A percentile compares a stretch with the other conserved stretches of the same genome.
These are phyloP conservation scores for Epichloe brachyelytri DNA, from an alignment of 2,329 filamentous ascomycete genomes.

Conservation along the genomic window DNA sequence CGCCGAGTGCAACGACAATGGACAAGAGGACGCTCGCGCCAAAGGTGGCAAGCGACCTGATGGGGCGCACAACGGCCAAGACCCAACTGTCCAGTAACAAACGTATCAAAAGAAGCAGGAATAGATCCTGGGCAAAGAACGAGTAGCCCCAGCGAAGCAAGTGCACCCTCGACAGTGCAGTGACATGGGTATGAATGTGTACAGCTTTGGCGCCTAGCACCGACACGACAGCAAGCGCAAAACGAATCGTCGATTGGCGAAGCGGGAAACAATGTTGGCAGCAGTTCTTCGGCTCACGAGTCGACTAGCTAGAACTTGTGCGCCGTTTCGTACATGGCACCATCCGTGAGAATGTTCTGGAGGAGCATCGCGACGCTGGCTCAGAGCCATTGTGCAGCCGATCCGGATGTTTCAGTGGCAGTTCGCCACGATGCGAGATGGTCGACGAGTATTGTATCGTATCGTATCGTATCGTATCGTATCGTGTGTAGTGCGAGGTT, in stretches of 20 bases:
- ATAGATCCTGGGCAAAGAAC: slow-evolving; percentile 20
- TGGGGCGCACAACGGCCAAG: slow-evolving; percentile 1
- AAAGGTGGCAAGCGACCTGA: slow-evolving; percentile 5
- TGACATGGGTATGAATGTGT: slow-evolving; percentile 18
- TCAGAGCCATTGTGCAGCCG: not conserved
- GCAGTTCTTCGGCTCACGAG: not conserved
- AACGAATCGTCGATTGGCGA: slow-evolving; percentile 17
- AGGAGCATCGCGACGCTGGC: not conserved
- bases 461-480: not conserved
- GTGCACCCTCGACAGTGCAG: slow-evolving; percentile 14
- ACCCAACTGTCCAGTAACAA: slow-evolving; percentile 16
- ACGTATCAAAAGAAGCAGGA: slow-evolving; percentile 17
- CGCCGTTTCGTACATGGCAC: not conserved
- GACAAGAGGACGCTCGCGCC: slow-evolving; percentile 8
- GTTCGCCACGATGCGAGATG: not conserved
- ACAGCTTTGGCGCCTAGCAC: slow-evolving; percentile 16
- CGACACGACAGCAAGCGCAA: slow-evolving; percentile 15
- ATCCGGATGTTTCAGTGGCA: not conserved
- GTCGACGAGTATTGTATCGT: not conserved
- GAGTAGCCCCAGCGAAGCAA: slow-evolving; percentile 19
- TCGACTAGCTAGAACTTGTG: not conserved
- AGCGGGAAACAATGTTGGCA: slow-evolving; percentile 3
- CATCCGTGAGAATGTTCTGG: not conserved
- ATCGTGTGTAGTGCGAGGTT: not conserved
- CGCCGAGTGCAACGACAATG: slow-evolving; percentile 13